A percentile compares a stretch with the other conserved stretches of the same genome.
Evolutionary conservation across 2,329 filamentous ascomycete genomes (phyloP).

Genomic region (Beauveria pseudobassiana): DNA sequence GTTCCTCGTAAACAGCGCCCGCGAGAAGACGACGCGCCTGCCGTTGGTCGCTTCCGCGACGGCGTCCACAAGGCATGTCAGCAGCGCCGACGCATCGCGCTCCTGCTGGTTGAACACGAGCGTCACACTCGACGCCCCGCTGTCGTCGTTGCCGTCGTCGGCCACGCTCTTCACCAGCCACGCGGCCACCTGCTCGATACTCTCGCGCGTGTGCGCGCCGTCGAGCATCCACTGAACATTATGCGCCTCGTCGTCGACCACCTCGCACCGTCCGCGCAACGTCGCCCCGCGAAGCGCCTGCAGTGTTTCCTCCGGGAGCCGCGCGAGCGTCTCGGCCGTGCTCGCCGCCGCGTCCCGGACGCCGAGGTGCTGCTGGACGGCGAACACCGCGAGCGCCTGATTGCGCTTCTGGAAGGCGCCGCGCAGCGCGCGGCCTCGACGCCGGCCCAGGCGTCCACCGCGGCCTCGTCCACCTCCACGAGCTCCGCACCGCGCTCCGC

Average conservation of each 20-base stretch:
- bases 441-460: conserved; percentile 34
- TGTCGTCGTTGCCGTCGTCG: too few relatives aligned
- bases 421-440: conserved; percentile 32
- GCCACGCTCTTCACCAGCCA: conserved; percentile 62
- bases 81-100: conserved; percentile 61
- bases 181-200: conserved; percentile 63
- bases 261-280: conserved; percentile 73
- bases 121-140: conserved; percentile 28
- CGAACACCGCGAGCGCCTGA: conserved; percentile 47
- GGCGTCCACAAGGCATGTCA: conserved; percentile 54
- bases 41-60: conserved; percentile 34
- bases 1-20: conserved; percentile 78
- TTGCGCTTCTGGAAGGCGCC: conserved; percentile 51
- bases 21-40: conserved; percentile 48
- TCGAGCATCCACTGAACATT: conserved; percentile 70
- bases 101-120: conserved; percentile 93
- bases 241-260: conserved; percentile 36
- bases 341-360: conserved; percentile 14
- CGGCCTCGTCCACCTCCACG: conserved; percentile 32
- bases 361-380: conserved; percentile 51
- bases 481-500: conserved; percentile 43
- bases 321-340: conserved; percentile 17
- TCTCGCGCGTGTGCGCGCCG: conserved; percentile 82
- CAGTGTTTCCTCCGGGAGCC: conserved; percentile 40
- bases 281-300: conserved; percentile 58